Conservation (phyloP, 2,329 filamentous ascomycete species). For the Neocucurbitaria cava region DNA sequence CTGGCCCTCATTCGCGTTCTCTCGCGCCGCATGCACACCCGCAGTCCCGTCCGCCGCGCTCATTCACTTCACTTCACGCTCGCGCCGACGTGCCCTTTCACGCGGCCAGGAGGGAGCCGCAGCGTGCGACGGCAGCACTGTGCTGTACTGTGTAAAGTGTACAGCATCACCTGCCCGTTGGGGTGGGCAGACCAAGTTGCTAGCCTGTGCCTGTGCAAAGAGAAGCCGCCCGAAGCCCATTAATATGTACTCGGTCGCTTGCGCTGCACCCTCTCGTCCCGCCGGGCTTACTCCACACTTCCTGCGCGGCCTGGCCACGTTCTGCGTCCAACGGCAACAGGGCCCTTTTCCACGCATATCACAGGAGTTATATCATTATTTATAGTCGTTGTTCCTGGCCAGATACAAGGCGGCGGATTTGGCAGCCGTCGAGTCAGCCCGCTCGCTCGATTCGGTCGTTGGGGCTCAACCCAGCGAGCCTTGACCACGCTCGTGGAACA, state of each 20-base stretch:
- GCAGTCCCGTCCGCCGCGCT: neutral
- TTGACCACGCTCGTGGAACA: conserved; percentile 11
- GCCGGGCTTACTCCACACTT: neutral
- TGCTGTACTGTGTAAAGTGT: no score
- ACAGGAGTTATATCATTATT: neutral
- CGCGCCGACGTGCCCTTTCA: neutral
- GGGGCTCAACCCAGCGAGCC: conserved; percentile 2
- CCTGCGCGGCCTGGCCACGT: neutral
- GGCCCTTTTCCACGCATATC: neutral
- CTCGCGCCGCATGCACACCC: conserved; percentile 9
- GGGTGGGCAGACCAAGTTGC: conserved; percentile 22
- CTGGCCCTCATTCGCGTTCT: conserved; percentile 14
- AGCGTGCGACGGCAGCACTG: conserved; percentile 9
- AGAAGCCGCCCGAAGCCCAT: conserved; percentile 30
- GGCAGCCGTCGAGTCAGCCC: conserved; percentile 7
- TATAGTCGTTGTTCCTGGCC: neutral
- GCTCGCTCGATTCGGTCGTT: conserved; percentile 11
- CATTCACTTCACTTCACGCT: no score
- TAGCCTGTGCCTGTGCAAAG: conserved; percentile 27
- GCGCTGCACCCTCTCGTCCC: conserved; percentile 8
- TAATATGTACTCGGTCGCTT: conserved; percentile 29
- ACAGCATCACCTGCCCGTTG: conserved; percentile 24
- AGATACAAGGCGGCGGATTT: neutral
- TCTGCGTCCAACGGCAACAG: neutral
- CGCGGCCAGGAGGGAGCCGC: conserved; percentile 1